These are phyloP conservation scores for Penicillium sumatraense DNA, from an alignment of 2,329 filamentous ascomycete genomes.

Conservation along the genomic window DNA sequence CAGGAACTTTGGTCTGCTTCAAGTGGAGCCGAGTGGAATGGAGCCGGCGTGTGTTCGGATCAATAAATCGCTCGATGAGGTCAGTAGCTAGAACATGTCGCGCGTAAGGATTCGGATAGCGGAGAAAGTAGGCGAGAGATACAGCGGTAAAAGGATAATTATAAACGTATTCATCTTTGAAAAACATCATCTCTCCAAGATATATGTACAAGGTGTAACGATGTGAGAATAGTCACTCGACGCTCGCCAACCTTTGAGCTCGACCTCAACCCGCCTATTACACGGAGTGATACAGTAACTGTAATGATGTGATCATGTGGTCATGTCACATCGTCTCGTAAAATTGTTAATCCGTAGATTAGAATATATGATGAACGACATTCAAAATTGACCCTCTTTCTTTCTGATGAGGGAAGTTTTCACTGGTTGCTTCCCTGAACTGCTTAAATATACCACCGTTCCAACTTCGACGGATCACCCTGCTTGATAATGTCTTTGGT, in stretches of 20 bases:
- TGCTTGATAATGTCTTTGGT: no score
- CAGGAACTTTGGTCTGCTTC: slow-evolving; percentile 66
- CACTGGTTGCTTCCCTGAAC: no score
- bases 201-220: no score
- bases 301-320: slow-evolving; percentile 14
- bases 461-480: no score
- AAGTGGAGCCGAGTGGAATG: slow-evolving; percentile 66
- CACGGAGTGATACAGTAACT: background rate
- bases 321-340: background rate
- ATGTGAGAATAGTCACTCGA: no score
- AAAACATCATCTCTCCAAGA: slow-evolving; percentile 53
- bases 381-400: no score
- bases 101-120: slow-evolving; percentile 70
- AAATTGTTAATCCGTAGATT: no score
- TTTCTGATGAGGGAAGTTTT: no score
- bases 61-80: slow-evolving; percentile 67
- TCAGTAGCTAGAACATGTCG: slow-evolving; percentile 69
- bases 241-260: no score
- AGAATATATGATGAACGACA: no score
- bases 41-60: slow-evolving; percentile 62
- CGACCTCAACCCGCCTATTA: no score
- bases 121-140: slow-evolving; percentile 70
- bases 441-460: no score
- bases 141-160: slow-evolving; percentile 69
- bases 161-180: slow-evolving; percentile 62